Conservation (phyloP, 345 rosid species). For the Aquilaria malaccensis region DNA sequence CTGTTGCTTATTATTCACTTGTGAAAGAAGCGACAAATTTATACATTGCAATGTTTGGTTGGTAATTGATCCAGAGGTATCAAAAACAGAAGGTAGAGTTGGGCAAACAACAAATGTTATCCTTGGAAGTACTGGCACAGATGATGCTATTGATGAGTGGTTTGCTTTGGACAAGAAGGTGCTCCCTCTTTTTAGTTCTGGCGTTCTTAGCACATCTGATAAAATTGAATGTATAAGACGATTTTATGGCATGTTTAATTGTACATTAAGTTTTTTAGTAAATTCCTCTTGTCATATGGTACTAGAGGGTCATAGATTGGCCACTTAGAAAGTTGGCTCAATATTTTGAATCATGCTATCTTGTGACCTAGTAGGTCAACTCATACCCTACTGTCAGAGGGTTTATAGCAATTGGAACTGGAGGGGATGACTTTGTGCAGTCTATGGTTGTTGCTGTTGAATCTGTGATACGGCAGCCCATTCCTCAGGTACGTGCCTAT, state of each 20-base stretch:
- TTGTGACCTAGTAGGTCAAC: constrained; percentile 54
- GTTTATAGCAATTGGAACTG: constrained; percentile 93
- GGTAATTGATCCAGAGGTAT: constrained; percentile 54
- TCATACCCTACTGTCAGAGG: constrained; percentile 92
- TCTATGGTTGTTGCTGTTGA: constrained; percentile 97
- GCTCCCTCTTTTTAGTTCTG: background rate
- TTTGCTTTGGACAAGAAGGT: constrained; percentile 94
- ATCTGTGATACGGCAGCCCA: constrained; percentile 75
- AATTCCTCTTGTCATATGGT: too few species aligned
- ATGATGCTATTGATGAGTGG: constrained; percentile 90
- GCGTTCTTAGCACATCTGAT: too few species aligned
- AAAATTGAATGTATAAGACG: too few species aligned
- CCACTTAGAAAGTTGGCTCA: too few species aligned
- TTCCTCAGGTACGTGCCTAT: constrained; percentile 58
- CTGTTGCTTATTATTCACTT: too few species aligned
- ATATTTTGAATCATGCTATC: background rate
- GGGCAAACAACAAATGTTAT: constrained; percentile 93
- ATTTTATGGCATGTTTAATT: too few species aligned
- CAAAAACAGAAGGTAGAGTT: constrained; percentile 86
- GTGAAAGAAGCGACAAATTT: too few species aligned
- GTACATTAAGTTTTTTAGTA: too few species aligned
- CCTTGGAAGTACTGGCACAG: constrained; percentile 85
- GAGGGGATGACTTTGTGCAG: constrained; percentile 96
- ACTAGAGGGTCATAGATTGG: too few species aligned
- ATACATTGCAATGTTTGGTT: background rate